A percentile compares a stretch with the other conserved stretches of the same genome.
phyloP scores from a whole-genome alignment of 192 early-diverging fungal genomes.

The Rhizoclosmatium sp. region DNA sequence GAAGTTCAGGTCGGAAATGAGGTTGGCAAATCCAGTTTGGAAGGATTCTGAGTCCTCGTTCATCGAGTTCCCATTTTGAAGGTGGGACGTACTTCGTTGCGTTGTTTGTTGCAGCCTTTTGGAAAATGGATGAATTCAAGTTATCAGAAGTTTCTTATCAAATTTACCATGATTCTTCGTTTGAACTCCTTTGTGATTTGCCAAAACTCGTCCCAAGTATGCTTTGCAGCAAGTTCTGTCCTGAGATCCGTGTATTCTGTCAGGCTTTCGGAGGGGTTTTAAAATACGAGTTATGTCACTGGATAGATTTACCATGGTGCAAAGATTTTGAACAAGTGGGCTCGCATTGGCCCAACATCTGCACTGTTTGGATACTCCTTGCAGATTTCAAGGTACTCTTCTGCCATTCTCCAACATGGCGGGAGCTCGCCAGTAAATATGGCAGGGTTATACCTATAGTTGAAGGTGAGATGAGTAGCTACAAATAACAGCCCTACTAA shows the following conservation, averaged over 20 bases:
- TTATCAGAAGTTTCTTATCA: not conserved
- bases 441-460: slow-evolving; percentile 75
- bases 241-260: slow-evolving; percentile 83
- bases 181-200: slow-evolving; percentile 66
- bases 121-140: slow-evolving; percentile 38
- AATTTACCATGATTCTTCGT: slow-evolving; percentile 51
- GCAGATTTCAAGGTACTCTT: slow-evolving; percentile 90
- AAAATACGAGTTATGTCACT: not conserved
- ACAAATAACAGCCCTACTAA: too few species aligned
- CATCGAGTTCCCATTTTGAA: slow-evolving; percentile 53
- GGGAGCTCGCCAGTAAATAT: slow-evolving; percentile 76
- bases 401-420: slow-evolving; percentile 78
- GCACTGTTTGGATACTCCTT: slow-evolving; percentile 63
- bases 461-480: too few species aligned
- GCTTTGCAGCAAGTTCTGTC: slow-evolving; percentile 68
- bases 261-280: slow-evolving; percentile 48
- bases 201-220: slow-evolving; percentile 66
- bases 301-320: slow-evolving; percentile 46
- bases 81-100: slow-evolving; percentile 37
- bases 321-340: slow-evolving; percentile 95
- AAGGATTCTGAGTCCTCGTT: slow-evolving; percentile 62
- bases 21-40: slow-evolving; percentile 78
- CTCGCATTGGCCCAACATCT: slow-evolving; percentile 74
- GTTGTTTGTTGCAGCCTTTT: slow-evolving; percentile 16
- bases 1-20: slow-evolving; percentile 59